Evolutionary conservation across 2,329 filamentous ascomycete species (phyloP).

Genomic region (Ilyonectria destructans): DNA sequence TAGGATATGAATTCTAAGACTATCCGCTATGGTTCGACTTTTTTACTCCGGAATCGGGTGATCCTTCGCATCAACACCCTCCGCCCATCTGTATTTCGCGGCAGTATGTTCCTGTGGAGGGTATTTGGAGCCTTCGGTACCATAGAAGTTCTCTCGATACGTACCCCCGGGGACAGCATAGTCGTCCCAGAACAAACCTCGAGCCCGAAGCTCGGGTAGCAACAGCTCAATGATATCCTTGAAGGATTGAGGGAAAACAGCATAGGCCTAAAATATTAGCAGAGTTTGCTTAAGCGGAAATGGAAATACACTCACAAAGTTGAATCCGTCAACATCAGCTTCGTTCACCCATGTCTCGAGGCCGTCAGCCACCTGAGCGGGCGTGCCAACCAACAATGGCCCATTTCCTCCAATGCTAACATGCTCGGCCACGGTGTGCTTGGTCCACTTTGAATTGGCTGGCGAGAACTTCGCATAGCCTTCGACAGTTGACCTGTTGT

Average conservation of each 20-base stretch:
- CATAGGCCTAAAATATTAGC: conserved; percentile 66
- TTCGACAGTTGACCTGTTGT: conserved; percentile 66
- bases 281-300: rapidly evolving
- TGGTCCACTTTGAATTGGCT: conserved; percentile 79
- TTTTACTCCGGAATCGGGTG: conserved; percentile 39
- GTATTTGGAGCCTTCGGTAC: conserved; percentile 64
- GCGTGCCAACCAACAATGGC: conserved; percentile 75
- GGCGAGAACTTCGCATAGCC: conserved; percentile 71
- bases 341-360: conserved; percentile 79
- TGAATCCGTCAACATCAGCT: conserved; percentile 83
- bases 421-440: conserved; percentile 78
- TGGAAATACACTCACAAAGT: conserved; percentile 68
- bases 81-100: conserved; percentile 62
- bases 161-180: conserved; percentile 71
- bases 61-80: conserved; percentile 43
- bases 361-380: conserved; percentile 76
- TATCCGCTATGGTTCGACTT: not conserved
- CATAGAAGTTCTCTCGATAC: conserved; percentile 74
- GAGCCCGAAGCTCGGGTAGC: conserved; percentile 73
- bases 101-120: conserved; percentile 69
- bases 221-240: conserved; percentile 78
- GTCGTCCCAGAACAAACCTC: conserved; percentile 72
- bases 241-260: conserved; percentile 78
- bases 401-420: conserved; percentile 79
- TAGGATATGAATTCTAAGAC: not conserved